Percentiles rank a stretch among this genome's conserved stretches.
These are phyloP conservation scores for Mucor circinelloides DNA, from an alignment of 371 early-diverging fungal genomes.

Conservation along the genomic window DNA sequence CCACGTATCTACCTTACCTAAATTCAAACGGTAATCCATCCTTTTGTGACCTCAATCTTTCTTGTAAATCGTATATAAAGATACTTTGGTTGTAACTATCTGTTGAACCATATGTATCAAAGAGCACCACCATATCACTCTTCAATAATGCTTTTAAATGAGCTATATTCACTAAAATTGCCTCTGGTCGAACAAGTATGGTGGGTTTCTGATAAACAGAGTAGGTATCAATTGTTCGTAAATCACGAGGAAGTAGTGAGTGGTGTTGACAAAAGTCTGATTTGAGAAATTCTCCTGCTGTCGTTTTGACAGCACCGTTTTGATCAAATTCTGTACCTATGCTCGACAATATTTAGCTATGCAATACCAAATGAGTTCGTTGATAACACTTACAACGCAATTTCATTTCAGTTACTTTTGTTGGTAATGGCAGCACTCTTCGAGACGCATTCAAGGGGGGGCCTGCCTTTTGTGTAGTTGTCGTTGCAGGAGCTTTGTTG, in stretches of 20 bases:
- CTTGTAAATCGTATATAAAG: conserved; percentile 83
- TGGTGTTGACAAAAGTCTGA: conserved; percentile 77
- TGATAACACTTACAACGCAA: conserved; percentile 25
- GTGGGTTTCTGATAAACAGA: conserved; percentile 81
- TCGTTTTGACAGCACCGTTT: conserved; percentile 68
- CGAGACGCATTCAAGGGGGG: conserved; percentile 1
- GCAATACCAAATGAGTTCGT: background rate
- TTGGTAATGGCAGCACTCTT: conserved; percentile 20
- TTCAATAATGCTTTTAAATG: conserved; percentile 83
- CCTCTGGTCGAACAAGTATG: conserved; percentile 84
- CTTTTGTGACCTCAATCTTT: conserved; percentile 59
- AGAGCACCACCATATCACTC: conserved; percentile 78
- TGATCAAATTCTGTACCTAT: conserved; percentile 77
- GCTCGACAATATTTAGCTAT: background rate
- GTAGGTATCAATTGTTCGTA: conserved; percentile 79
- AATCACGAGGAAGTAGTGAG: conserved; percentile 76
- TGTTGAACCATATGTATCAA: conserved; percentile 70
- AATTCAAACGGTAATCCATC: conserved; percentile 72
- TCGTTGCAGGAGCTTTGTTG: background rate
- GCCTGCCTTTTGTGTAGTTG: background rate
- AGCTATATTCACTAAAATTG: conserved; percentile 81
- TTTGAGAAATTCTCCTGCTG: conserved; percentile 78
- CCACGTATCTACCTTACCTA: conserved; percentile 42
- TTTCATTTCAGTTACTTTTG: conserved; percentile 33
- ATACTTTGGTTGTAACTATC: conserved; percentile 71